Conservation (phyloP, 192 early-diverging fungal species). For the Backusella mclennaniae region DNA sequence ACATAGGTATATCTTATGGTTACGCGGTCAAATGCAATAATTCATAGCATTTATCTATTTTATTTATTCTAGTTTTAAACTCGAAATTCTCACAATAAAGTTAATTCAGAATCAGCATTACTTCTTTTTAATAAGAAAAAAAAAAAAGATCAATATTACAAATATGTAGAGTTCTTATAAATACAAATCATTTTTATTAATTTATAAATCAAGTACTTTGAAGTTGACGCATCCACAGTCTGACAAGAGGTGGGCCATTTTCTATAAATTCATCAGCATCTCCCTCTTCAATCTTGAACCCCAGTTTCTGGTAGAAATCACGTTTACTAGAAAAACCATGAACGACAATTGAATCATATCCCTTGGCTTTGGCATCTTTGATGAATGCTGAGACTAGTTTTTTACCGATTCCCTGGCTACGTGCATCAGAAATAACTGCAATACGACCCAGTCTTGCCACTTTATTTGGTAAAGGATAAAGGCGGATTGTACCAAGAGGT, state of each 20-base stretch:
- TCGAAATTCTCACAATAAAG: no score
- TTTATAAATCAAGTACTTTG: background rate
- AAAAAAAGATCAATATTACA: background rate
- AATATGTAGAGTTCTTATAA: background rate
- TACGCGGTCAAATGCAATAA: no score
- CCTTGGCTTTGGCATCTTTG: background rate
- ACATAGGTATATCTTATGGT: no score
- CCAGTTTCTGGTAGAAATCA: constrained; percentile 25
- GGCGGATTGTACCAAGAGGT: constrained; percentile 27
- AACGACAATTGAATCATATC: constrained; percentile 14
- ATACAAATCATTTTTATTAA: background rate
- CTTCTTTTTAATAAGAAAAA: background rate
- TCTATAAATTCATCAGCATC: constrained; percentile 32
- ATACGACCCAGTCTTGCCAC: constrained; percentile 29
- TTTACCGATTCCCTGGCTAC: constrained; percentile 20
- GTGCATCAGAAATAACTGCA: constrained; percentile 21
- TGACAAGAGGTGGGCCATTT: constrained; percentile 27
- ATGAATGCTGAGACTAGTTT: constrained; percentile 9
- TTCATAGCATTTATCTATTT: no score
- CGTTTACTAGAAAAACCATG: constrained; percentile 23
- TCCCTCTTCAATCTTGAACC: constrained; percentile 15
- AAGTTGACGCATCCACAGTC: constrained; percentile 17
- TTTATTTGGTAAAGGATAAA: constrained; percentile 7
- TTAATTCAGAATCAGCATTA: background rate
- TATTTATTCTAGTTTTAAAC: no score